A percentile compares a stretch with the other conserved stretches of the same genome.
Evolutionary conservation across 2,329 filamentous ascomycete species (phyloP).

Genomic region (Torrubiellomyces zombiae): DNA sequence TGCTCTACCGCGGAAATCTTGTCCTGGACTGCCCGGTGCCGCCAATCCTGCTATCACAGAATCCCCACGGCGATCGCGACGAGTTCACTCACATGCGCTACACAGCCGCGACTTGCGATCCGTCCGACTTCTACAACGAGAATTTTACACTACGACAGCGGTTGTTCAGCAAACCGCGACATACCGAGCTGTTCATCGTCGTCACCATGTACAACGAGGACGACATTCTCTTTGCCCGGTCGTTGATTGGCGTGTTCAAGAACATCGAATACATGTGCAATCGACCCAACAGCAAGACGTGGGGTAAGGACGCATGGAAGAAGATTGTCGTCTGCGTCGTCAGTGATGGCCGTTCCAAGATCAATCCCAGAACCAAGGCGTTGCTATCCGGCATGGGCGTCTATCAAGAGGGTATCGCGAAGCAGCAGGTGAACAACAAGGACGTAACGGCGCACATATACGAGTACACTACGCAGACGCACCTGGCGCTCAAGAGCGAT

Average conservation of each 20-base stretch:
- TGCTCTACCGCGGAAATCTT: conserved; percentile 88
- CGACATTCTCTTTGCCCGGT: conserved; percentile 85
- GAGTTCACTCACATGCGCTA: conserved; percentile 90
- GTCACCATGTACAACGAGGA: conserved; percentile 99
- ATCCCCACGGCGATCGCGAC: conserved; percentile 81
- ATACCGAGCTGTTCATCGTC: conserved; percentile 91
- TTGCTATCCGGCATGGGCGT: conserved; percentile 86
- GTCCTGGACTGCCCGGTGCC: conserved; percentile 94
- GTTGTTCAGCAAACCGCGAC: conserved; percentile 79
- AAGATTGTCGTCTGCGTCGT: conserved; percentile 98
- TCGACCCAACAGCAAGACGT: conserved; percentile 83
- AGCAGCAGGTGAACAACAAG: conserved; percentile 92
- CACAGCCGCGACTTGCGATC: conserved; percentile 87
- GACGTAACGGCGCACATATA: conserved; percentile 97
- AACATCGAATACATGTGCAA: conserved; percentile 98
- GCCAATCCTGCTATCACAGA: conserved; percentile 69
- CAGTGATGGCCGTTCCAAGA: conserved; percentile 91
- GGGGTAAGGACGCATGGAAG: conserved; percentile 98
- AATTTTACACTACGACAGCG: conserved; percentile 85
- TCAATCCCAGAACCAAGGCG: conserved; percentile 80
- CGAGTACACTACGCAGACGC: conserved; percentile 81
- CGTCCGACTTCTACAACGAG: conserved; percentile 69
- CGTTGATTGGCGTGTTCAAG: conserved; percentile 94
- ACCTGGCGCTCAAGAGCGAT: conserved; percentile 76
- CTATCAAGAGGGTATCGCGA: conserved; percentile 96